Base-by-base conservation (phyloP, 129 eudicot species). In the Helichrysum umbraculigerum region DNA sequence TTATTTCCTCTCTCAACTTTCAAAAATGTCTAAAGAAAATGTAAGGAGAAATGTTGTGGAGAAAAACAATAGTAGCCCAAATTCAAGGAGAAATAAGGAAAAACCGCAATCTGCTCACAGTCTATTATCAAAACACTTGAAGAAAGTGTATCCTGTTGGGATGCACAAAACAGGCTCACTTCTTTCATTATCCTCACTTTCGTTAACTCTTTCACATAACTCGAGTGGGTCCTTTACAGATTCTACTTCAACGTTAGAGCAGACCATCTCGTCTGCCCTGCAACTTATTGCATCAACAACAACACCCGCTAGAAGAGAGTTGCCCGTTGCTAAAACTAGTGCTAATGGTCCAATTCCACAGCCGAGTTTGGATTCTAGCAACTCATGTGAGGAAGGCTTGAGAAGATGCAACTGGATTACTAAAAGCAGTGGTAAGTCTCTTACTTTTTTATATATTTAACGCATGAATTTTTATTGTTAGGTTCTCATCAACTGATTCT, bases 331-430 rank as follows among this genome's bases (percentile, higher is more conserved):
- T 61, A 76, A 60, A 79, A 72, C 88, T 56, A 78, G 72, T 65
- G 54, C 66, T 57, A 86, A 75, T 41, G 78, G 72, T 59, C 29
- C 34, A 29, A 59, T 81, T 42, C 87, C 66, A 21, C 85, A 79
- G 21, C 81, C 72, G 42, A 76, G 20, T 81, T 60, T 63, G 37
- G 82, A 73, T 74, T 65, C 76, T 14, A 73, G 22, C 81, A 71
- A 15, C 62, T 57, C 37, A 34, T 3, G 66, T 63, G 88, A 88
- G 50, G 83, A 88, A 71, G 97, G 92, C 34, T 66, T 85, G 42
- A 90, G 84, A 79, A 87, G 97, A 79, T 95, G 99, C 80, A 88
- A 91, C 66, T 95, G 99, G 99, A 91, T 95, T 68, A 95, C 99
- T 41, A 83, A 84, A 32, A 89, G n/a, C 72, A 95, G 97, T 35